These are phyloP conservation scores for Geum urbanum DNA, from an alignment of 306 rosid species.

Conservation along the genomic window DNA sequence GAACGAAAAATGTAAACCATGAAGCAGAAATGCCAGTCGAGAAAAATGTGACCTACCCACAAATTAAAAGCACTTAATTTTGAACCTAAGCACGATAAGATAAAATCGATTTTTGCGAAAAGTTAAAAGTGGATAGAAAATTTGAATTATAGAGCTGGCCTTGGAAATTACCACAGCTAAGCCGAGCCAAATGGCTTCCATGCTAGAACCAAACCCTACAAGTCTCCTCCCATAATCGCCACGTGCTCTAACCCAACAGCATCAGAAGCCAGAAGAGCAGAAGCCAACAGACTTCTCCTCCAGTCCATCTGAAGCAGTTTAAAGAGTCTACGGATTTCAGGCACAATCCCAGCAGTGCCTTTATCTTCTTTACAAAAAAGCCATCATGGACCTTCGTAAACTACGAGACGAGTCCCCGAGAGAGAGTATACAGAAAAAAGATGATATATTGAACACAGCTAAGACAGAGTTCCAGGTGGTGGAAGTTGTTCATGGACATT, in stretches of 20 bases:
- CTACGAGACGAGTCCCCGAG: not conserved
- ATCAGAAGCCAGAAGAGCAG: not conserved
- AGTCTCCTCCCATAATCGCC: not conserved
- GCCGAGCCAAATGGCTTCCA: slow-evolving; percentile 3
- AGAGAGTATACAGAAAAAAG: not conserved
- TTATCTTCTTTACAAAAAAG: not conserved
- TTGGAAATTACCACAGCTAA: not conserved
- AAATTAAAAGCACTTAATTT: not conserved
- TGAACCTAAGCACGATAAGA: not conserved
- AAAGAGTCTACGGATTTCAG: not conserved
- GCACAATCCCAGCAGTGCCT: not conserved
- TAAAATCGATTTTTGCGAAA: not conserved
- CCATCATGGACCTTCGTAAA: not conserved
- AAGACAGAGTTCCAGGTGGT: slow-evolving; percentile 11
- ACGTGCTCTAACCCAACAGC: not conserved
- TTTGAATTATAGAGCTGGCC: not conserved
- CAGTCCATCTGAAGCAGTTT: not conserved
- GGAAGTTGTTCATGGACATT: not conserved
- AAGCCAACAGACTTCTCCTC: not conserved
- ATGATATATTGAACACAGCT: not conserved
- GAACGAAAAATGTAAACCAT: not conserved
- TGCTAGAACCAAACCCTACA: not conserved
- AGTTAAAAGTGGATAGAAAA: not conserved
- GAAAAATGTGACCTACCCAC: not conserved
- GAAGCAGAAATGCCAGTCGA: not conserved